Evolutionary conservation across 2,329 filamentous ascomycete genomes (phyloP).

Genomic region (Zasmidium cellare): DNA sequence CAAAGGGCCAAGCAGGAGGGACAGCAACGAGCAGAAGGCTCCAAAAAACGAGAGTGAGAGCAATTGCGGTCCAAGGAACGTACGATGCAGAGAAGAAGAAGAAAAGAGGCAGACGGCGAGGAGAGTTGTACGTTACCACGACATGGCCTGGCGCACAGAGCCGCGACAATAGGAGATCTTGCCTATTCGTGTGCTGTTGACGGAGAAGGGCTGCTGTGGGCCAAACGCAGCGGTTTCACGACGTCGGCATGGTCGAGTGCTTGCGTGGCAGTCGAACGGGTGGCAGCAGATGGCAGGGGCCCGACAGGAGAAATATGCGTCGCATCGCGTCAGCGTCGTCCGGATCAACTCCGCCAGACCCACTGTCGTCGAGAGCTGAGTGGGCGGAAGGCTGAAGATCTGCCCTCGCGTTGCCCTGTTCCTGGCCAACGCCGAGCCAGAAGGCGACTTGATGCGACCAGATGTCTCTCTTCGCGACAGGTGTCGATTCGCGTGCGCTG

Average conservation of each 20-base stretch:
- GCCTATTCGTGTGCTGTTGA: conserved; percentile 5
- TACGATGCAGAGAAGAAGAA: conserved; percentile 16
- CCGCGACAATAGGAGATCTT: conserved; percentile 16
- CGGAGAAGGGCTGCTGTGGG: conserved; percentile 13
- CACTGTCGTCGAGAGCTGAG: conserved; percentile 3
- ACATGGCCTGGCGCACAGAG: conserved; percentile 6
- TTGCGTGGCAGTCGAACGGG: background rate
- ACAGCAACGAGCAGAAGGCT: conserved; percentile 45
- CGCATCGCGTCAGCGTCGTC: background rate
- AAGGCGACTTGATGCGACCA: background rate
- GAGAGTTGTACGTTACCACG: conserved; percentile 2
- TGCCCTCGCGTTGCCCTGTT: background rate
- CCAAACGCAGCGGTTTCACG: conserved; percentile 17
- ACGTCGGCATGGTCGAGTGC: conserved; percentile 8
- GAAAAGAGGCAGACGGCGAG: conserved; percentile 8
- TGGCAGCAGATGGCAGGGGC: conserved; percentile 1
- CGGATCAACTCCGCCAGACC: conserved; percentile 5
- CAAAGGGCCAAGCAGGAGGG: conserved; percentile 31
- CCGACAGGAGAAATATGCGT: conserved; percentile 3
- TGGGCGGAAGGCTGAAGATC: conserved; percentile 1
- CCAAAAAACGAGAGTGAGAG: conserved; percentile 29
- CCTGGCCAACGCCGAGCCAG: background rate
- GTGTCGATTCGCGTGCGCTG: background rate
- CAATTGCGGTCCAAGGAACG: conserved; percentile 26
- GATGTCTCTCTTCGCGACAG: background rate